Evolutionary conservation across 805 yeast genomes (phyloP).

Genomic region (Kluyveromyces dobzhanskii): DNA sequence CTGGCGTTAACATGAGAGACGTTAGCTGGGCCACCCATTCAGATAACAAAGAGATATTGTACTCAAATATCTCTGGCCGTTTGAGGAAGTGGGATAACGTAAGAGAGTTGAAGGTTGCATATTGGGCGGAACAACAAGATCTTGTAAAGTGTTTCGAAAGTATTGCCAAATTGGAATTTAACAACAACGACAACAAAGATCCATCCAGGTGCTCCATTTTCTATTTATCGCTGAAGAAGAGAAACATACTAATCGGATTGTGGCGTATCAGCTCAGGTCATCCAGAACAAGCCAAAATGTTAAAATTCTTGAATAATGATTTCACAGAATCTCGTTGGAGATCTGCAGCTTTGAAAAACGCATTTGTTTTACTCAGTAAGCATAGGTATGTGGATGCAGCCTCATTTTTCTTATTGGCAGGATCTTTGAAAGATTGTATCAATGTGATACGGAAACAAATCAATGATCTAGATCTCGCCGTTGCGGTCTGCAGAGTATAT

Average conservation of each 20-base stretch:
- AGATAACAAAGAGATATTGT: slow-evolving; percentile 60
- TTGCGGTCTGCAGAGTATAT: slow-evolving; percentile 72
- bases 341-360: slow-evolving; percentile 86
- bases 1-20: slow-evolving; percentile 65
- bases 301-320: slow-evolving; percentile 69
- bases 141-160: slow-evolving; percentile 50
- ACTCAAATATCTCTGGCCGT: slow-evolving; percentile 35
- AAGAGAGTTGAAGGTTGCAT: slow-evolving; percentile 53
- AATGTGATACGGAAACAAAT: slow-evolving; percentile 63
- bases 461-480: slow-evolving; percentile 62
- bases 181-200: slow-evolving; percentile 45
- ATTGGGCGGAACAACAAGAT: slow-evolving; percentile 52
- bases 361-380: slow-evolving; percentile 80
- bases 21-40: slow-evolving; percentile 83
- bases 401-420: slow-evolving; percentile 75
- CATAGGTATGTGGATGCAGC: slow-evolving; percentile 87
- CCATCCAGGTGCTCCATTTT: slow-evolving; percentile 70
- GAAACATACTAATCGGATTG: slow-evolving; percentile 64
- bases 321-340: slow-evolving; percentile 71
- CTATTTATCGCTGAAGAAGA: slow-evolving; percentile 71
- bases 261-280: slow-evolving; percentile 77
- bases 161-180: slow-evolving; percentile 67
- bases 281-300: slow-evolving; percentile 75
- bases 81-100: slow-evolving; percentile 52
- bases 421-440: slow-evolving; percentile 65